Evolutionary conservation across 352 stramenopile species (phyloP), one percentile per base, ranked within the genome.

Genomic region (Proteromonas lacertae): DNA sequence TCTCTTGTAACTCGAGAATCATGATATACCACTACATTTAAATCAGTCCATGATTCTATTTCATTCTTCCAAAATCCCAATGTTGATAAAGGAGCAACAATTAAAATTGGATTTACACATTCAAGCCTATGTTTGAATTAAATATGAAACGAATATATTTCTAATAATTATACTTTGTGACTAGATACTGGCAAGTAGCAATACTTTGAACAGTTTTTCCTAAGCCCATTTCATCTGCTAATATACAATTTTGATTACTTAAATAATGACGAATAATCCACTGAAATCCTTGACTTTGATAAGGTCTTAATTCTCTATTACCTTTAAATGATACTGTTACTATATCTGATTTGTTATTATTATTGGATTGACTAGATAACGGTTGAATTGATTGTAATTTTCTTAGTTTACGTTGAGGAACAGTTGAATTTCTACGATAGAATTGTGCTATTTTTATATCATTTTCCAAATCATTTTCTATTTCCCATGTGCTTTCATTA

Each of bases 11-110:
- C 52, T n/a, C 82, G 71, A 4, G 60, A 79, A 36, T 91, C 87
- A 47, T 96, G 79, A 44, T 98, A 98, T 4, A 96, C 67, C 24
- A 93, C 69, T 32, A 75, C 91, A 46, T 96, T 92, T 46, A 98
- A 74, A 35, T 74, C 61, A 14, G 81, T 95, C 86, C 86, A 98
- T 22, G 60, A 66, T 41, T 83, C 63, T 42, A 98, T 93, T 49
- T 98, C 87, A 29, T 84, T 63, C 45, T 96, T 75, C 88, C 88
- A 99, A 53, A 97, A 91, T 17, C 72, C 64, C 25, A 97, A 61
- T 1, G 84, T 97, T 6, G 79, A 90, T n/a, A 98, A 61, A 4
- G 86, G 86, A 3, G 78, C 86, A 32, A 98, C 71, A 18, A 99
- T 72, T 4, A 99, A 59, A 46, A 91, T 93, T 12, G 86, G 86